Conservation (phyloP, 1,284 basidiomycete genomes). For the Schizopora paradoxa region DNA sequence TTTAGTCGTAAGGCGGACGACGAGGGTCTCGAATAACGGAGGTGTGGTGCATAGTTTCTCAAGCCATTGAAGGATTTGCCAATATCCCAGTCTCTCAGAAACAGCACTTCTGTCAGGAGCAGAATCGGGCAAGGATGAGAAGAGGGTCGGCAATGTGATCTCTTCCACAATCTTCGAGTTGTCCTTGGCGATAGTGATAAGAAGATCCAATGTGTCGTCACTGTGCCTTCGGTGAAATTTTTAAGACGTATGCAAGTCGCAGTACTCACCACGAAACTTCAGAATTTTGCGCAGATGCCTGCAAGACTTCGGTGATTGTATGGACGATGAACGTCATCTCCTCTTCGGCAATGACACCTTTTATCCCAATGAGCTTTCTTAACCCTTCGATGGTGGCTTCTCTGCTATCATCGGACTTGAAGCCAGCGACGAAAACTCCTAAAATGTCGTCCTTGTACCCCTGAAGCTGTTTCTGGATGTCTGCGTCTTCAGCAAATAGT, state of each 20-base stretch:
- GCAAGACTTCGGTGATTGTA: slow-evolving; percentile 68
- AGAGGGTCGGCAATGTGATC: slow-evolving; percentile 77
- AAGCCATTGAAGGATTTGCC: slow-evolving; percentile 69
- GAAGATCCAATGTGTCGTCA: slow-evolving; percentile 60
- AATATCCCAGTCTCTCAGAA: slow-evolving; percentile 55
- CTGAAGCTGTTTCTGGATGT: slow-evolving; percentile 40
- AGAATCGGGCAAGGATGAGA: slow-evolving; percentile 64
- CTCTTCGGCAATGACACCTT: slow-evolving; percentile 56
- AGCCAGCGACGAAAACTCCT: slow-evolving; percentile 56
- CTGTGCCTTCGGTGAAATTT: slow-evolving; percentile 33
- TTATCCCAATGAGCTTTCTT: slow-evolving; percentile 58
- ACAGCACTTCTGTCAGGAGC: slow-evolving; percentile 56
- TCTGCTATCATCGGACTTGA: slow-evolving; percentile 50
- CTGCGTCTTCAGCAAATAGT: slow-evolving; percentile 24
- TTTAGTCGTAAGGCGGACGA: slow-evolving; percentile 76
- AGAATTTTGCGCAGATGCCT: slow-evolving; percentile 48
- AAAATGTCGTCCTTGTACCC: slow-evolving; percentile 75
- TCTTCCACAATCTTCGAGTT: slow-evolving; percentile 67
- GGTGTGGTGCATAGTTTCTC: slow-evolving; percentile 71
- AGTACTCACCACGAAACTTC: slow-evolving; percentile 49
- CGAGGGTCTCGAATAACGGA: slow-evolving; percentile 79
- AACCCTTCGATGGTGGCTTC: slow-evolving; percentile 60
- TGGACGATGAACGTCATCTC: slow-evolving; percentile 81
- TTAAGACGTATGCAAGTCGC: not conserved
- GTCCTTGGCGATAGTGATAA: slow-evolving; percentile 61